Percentiles rank a stretch among this genome's conserved stretches.
Conservation (phyloP, 441 rosid species). For the Corymbia citriodora region DNA sequence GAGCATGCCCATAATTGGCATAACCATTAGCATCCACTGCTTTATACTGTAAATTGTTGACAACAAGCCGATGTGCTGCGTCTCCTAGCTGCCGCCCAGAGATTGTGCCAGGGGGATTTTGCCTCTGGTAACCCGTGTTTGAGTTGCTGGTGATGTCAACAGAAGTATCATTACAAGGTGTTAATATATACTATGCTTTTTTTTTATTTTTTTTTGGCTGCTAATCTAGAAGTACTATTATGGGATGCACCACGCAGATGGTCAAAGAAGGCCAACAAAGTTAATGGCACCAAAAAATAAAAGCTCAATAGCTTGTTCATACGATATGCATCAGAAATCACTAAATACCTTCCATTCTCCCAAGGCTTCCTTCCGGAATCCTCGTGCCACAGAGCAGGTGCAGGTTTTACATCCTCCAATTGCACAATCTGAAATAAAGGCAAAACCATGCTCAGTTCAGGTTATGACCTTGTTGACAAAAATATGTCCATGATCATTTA, state of each 20-base stretch:
- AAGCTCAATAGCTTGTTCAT: background rate
- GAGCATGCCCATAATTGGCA: constrained; percentile 11
- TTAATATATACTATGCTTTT: background rate
- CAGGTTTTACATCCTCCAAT: constrained; percentile 55
- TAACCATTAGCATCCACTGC: constrained; percentile 15
- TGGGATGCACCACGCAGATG: background rate
- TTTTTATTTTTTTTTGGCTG: background rate
- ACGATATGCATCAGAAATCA: background rate
- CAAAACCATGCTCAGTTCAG: background rate
- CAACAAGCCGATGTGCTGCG: constrained; percentile 64
- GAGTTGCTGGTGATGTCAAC: background rate
- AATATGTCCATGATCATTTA: background rate
- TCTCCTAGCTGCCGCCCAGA: constrained; percentile 67
- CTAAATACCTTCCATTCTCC: constrained; percentile 30
- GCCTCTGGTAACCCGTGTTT: constrained; percentile 25
- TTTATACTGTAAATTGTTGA: constrained; percentile 52
- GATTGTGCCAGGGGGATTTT: constrained; percentile 45
- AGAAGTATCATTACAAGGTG: background rate
- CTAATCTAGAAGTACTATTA: background rate
- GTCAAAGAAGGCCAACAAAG: background rate
- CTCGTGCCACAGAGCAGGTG: constrained; percentile 79
- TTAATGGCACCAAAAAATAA: background rate
- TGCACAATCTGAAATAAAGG: constrained; percentile 43
- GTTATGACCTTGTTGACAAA: background rate
- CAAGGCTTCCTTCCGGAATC: constrained; percentile 55